Evolutionary conservation across 108 stramenopile species (phyloP).

Genomic region (Cyclotella distinguenda): DNA sequence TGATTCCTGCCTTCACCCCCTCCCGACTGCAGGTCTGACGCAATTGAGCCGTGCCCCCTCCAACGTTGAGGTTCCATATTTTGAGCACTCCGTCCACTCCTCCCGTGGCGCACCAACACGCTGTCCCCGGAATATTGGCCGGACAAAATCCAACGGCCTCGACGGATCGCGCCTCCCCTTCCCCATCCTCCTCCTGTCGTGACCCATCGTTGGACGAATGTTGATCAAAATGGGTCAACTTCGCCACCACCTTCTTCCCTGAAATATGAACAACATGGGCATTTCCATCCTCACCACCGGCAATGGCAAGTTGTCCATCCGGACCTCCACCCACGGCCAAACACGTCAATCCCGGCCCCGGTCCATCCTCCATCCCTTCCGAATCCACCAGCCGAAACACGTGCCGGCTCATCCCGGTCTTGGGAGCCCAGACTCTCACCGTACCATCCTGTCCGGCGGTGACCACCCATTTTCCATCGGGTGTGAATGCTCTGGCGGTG

Average conservation of each 20-base stretch:
- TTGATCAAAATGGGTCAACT: constrained; percentile 75
- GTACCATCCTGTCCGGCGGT: constrained; percentile 88
- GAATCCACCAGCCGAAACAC: constrained; percentile 68
- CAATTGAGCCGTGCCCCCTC: constrained; percentile 38
- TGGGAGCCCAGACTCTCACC: constrained; percentile 90
- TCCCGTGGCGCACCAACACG: constrained; percentile 87
- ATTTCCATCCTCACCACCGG: constrained; percentile 87
- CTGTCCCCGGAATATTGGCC: constrained; percentile 47
- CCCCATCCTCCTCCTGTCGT: constrained; percentile 52
- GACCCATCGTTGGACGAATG: constrained; percentile 1
- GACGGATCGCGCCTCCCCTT: constrained; percentile 64
- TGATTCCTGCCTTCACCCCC: constrained; percentile 54
- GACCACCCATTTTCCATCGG: constrained; percentile 86
- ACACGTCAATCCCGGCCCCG: constrained; percentile 67
- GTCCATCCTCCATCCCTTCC: constrained; percentile 11
- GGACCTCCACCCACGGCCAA: constrained; percentile 59
- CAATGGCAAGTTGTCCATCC: constrained; percentile 58
- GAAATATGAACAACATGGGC: constrained; percentile 84
- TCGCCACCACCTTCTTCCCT: constrained; percentile 80
- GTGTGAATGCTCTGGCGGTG: constrained; percentile 79
- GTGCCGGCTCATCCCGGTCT: constrained; percentile 83
- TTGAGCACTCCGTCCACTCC: constrained; percentile 84
- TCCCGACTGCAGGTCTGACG: constrained; percentile 27
- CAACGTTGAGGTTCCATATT: constrained; percentile 82
- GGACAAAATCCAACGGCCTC: constrained; percentile 89